Base-by-base conservation (phyloP, 1,284 basidiomycete species). In the Trichosporon faecale region DNA sequence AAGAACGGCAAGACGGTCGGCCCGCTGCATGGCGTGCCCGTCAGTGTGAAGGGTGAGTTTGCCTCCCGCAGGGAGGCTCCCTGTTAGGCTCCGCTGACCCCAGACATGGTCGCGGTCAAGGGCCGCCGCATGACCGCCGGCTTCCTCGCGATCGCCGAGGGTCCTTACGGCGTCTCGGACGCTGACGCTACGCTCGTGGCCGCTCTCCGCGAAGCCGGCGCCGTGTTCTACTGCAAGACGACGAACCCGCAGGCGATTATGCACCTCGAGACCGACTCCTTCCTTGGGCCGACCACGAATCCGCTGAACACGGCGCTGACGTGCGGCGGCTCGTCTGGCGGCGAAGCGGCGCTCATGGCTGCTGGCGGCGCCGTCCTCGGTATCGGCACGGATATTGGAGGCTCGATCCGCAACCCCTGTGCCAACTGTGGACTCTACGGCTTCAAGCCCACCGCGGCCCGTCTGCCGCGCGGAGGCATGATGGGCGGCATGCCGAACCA, bases 21-120 rank as follows among this genome's bases (percentile, higher is more conserved):
- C 0, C 87, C 88, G 1, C 80, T 90, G 27, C 88, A 89, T 74
- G 89, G 89, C 8, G 80, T 91, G 3, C 89, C 89, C 0, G 82
- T 90, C 68, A 89, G 87, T 11, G 76, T 91, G 68, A 90, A 89
- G 85, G 72, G 74, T 72, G 64, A 57, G 66, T 64, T 3, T 14
- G 14, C 23, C 35, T 35, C 9, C 9, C 8, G n/a, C 60, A 14
- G 21, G 33, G 18, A 31, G 29, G 27, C 27, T 3, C 27, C 25
- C 7, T 9, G 16, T 31, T 27, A 5, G n/a, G n/a, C 35, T 49
- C 25, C 60, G 27, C 49, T 52, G 18, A 68, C 55, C 5, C 57
- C 73, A 78, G 84, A 85, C 70, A 81, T 84, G 68, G 78, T 83
- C 66, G 75, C 76, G 64, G 75, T 84, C 67, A 77, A 83, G 1